phyloP scores from a whole-genome alignment of 306 rosid species.

The Cucurbita argyrosperma region DNA sequence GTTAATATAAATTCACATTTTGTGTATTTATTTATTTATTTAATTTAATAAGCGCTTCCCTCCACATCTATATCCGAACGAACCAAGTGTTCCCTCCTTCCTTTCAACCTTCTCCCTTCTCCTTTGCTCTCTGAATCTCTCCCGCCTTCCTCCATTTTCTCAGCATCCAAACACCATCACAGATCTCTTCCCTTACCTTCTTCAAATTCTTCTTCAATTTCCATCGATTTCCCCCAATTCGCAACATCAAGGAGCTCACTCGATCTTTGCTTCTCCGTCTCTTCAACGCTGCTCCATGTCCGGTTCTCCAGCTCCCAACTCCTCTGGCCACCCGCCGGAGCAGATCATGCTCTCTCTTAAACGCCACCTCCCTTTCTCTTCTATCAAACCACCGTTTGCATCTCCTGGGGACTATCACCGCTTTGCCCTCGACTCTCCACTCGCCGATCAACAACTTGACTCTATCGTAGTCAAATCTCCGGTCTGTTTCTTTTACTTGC shows the following conservation, averaged over 20 bases:
- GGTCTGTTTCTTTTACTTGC: slow-evolving; percentile 20
- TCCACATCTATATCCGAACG: slow-evolving; percentile 92
- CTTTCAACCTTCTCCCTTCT: slow-evolving; percentile 54
- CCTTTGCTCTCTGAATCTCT: slow-evolving; percentile 30
- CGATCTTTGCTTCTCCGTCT: background rate
- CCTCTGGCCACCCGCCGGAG: slow-evolving; percentile 24
- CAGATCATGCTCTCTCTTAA: slow-evolving; percentile 55
- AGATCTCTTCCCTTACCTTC: slow-evolving; percentile 28
- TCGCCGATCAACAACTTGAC: slow-evolving; percentile 36
- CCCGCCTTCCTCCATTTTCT: slow-evolving; percentile 37
- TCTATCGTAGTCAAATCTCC: slow-evolving; percentile 51
- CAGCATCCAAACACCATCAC: slow-evolving; percentile 26
- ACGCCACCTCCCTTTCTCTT: slow-evolving; percentile 61
- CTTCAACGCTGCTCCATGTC: slow-evolving; percentile 39
- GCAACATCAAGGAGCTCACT: background rate
- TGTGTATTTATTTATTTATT: background rate
- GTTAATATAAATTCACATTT: too few species aligned
- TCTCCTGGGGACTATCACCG: slow-evolving; percentile 72
- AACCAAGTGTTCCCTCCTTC: slow-evolving; percentile 62
- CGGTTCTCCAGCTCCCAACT: slow-evolving; percentile 29
- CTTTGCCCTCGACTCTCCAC: slow-evolving; percentile 45
- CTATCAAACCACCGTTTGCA: slow-evolving; percentile 61
- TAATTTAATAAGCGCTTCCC: slow-evolving; percentile 37
- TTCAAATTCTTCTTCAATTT: background rate
- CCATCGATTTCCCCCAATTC: slow-evolving; percentile 11